These are phyloP conservation scores for Mesembryanthemum crystallinum DNA, from an alignment of 148 eudicot genomes.

Conservation along the genomic window DNA sequence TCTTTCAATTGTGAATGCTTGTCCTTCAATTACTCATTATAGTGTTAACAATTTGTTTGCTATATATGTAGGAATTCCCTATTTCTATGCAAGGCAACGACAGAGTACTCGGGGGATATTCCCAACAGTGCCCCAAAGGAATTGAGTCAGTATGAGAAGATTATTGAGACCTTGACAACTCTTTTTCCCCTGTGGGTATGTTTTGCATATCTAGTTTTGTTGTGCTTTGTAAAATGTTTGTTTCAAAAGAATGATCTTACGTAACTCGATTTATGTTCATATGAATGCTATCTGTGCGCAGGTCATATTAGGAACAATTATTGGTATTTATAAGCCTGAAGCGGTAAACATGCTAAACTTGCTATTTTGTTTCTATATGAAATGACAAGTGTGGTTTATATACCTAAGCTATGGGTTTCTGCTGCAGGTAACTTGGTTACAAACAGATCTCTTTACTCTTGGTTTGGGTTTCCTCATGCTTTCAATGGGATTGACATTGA, in stretches of 20 bases:
- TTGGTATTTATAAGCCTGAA: constrained; percentile 93
- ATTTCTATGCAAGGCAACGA: constrained; percentile 70
- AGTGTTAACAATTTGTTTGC: constrained; percentile 7
- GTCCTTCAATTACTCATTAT: background rate
- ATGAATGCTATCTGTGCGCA: constrained; percentile 29
- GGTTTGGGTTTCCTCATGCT: constrained; percentile 99
- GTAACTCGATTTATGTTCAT: background rate
- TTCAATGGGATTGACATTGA: constrained; percentile 97
- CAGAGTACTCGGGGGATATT: constrained; percentile 75
- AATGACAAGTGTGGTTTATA: background rate
- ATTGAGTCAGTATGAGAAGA: constrained; percentile 74
- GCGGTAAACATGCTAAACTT: constrained; percentile 44
- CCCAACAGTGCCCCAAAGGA: constrained; percentile 45
- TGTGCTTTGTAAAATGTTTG: constrained; percentile 8
- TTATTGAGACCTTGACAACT: constrained; percentile 88
- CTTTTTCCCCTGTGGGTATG: constrained; percentile 98
- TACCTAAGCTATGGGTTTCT: constrained; percentile 19
- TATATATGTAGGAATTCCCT: constrained; percentile 43
- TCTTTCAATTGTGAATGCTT: background rate
- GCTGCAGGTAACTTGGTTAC: constrained; percentile 89
- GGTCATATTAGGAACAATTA: constrained; percentile 79
- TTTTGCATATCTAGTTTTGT: constrained; percentile 7
- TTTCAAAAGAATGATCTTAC: constrained; percentile 1
- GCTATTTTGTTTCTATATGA: background rate
- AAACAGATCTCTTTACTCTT: constrained; percentile 88